phyloP scores from a whole-genome alignment of 2,329 filamentous ascomycete genomes.

The Cryphonectria japonica region DNA sequence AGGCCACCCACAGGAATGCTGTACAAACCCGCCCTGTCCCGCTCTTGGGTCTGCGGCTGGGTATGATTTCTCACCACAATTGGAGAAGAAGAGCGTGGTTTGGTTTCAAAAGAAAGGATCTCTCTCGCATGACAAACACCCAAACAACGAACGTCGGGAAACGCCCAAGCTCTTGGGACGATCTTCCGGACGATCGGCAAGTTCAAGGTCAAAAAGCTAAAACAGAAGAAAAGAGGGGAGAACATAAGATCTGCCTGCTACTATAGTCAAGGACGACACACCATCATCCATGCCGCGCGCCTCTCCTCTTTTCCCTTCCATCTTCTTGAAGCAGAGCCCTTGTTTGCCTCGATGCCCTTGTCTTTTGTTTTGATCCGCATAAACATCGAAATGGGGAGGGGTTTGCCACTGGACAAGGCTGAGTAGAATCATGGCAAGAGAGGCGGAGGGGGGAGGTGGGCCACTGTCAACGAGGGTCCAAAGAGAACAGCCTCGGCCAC shows the following conservation, averaged over 20 bases:
- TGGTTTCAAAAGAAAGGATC: neutral
- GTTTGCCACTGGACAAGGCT: neutral
- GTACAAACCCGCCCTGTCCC: neutral
- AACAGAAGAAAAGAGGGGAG: neutral
- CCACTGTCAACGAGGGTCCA: neutral
- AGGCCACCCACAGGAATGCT: neutral
- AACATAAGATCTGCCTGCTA: slow-evolving; percentile 22
- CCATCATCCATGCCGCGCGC: neutral
- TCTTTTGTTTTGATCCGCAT: neutral
- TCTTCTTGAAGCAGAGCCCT: neutral
- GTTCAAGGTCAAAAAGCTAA: neutral
- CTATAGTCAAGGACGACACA: neutral
- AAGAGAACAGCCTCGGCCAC: too few species aligned
- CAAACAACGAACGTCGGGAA: slow-evolving; percentile 15
- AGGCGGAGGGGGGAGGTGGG: neutral
- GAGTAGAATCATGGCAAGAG: neutral
- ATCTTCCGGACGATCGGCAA: slow-evolving; percentile 20
- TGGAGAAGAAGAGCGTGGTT: too few species aligned
- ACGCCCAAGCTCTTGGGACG: slow-evolving; percentile 21
- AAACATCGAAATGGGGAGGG: neutral
- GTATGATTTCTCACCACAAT: too few species aligned
- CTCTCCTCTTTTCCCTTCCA: neutral
- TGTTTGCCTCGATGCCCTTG: neutral
- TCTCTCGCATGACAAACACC: slow-evolving; percentile 4
- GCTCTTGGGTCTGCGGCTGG: neutral